A percentile compares a stretch with the other conserved stretches of the same genome.
phyloP scores from a whole-genome alignment of 345 rosid genomes.

The Balakata baccata region DNA sequence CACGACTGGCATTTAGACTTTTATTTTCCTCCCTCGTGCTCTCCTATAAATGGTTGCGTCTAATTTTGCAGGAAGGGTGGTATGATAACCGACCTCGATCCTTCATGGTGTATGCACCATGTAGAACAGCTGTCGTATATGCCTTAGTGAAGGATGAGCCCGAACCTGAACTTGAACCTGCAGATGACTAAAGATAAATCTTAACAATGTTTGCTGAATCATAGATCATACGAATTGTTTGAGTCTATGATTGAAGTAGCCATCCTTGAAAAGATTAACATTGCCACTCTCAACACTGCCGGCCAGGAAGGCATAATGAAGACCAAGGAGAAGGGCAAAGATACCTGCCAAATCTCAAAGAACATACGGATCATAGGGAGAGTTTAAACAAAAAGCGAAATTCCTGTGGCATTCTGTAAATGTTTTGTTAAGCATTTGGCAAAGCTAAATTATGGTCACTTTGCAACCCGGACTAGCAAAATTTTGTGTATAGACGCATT shows the following conservation, averaged over 20 bases:
- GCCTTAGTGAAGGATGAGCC: constrained; percentile 52
- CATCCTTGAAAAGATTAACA: background rate
- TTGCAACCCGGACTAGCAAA: background rate
- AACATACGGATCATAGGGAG: constrained; percentile 3
- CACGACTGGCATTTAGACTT: background rate
- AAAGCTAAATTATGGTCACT: background rate
- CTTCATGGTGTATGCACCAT: constrained; percentile 75
- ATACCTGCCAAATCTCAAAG: background rate
- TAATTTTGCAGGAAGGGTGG: constrained; percentile 60
- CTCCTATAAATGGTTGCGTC: constrained; percentile 5
- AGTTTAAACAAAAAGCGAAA: background rate
- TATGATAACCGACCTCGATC: constrained; percentile 66
- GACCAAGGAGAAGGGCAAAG: background rate
- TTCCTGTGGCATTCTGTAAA: constrained; percentile 9
- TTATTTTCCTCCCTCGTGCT: background rate
- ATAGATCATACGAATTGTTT: background rate
- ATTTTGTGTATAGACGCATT: background rate
- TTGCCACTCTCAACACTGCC: background rate
- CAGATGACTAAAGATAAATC: constrained; percentile 1
- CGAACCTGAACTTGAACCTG: constrained; percentile 17
- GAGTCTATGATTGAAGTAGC: background rate
- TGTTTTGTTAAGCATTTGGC: background rate
- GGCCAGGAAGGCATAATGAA: background rate
- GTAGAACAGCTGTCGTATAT: constrained; percentile 82
- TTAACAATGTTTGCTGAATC: background rate